Conservation (phyloP, 345 rosid genomes). For the Gossypium raimondii region DNA sequence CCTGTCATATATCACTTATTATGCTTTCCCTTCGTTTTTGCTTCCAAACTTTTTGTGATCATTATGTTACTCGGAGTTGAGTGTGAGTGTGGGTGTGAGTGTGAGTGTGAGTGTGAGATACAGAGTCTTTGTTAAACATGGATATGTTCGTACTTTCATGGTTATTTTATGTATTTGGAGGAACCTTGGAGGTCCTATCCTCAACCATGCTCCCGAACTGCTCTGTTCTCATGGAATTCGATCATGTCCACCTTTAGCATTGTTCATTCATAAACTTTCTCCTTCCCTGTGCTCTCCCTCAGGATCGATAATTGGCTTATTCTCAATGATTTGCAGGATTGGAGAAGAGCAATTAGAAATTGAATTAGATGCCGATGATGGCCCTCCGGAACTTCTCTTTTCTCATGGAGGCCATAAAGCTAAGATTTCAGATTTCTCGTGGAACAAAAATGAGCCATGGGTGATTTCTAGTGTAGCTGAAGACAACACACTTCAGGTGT, state of each 20-base stretch:
- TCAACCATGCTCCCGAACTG: background rate
- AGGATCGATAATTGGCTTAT: background rate
- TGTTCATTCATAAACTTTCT: background rate
- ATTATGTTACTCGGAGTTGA: background rate
- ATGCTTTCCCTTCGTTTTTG: background rate
- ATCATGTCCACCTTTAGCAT: background rate
- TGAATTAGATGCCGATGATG: background rate
- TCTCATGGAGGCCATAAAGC: background rate
- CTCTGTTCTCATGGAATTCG: background rate
- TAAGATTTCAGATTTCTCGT: background rate
- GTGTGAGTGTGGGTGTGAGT: background rate
- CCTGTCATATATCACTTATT: background rate
- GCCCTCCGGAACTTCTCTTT: background rate
- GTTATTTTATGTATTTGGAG: too few species aligned
- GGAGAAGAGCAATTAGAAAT: conserved; percentile 4
- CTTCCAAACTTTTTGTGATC: background rate
- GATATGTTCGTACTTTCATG: too few species aligned
- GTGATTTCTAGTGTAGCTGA: background rate
- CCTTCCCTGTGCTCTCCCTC: background rate
- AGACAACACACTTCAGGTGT: background rate
- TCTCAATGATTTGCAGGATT: background rate
- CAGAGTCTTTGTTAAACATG: too few species aligned
- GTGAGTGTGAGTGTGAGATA: too few species aligned
- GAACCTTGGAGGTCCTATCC: too few species aligned
- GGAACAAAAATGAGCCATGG: conserved; percentile 8